phyloP scores from a whole-genome alignment of 2,329 filamentous ascomycete genomes.

The Aureobasidium namibiae region DNA sequence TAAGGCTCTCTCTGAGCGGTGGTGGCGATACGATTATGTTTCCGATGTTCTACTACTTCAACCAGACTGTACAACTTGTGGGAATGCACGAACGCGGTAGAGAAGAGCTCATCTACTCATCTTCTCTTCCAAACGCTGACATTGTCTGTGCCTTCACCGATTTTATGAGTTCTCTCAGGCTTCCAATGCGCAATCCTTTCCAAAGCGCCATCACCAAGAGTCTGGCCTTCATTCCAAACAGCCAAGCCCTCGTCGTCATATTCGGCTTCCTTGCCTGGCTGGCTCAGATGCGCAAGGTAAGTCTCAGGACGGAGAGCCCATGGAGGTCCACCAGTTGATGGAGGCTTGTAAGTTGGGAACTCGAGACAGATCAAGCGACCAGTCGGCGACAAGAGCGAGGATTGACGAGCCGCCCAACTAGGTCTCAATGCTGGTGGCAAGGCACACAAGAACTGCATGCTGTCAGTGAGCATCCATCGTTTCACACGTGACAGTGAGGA shows the following conservation, averaged over 20 bases:
- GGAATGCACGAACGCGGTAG: no score
- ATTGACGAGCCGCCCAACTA: conserved; percentile 49
- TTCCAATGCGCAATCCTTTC: conserved; percentile 45
- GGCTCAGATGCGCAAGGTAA: conserved; percentile 62
- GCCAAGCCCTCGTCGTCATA: conserved; percentile 51
- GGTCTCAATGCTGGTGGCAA: conserved; percentile 48
- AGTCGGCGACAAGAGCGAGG: conserved; percentile 42
- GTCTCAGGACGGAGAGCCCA: conserved; percentile 61
- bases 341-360: conserved; percentile 65
- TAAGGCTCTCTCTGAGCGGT: no score
- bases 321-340: conserved; percentile 60
- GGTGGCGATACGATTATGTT: no score
- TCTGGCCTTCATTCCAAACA: conserved; percentile 26
- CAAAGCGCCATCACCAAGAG: conserved; percentile 35
- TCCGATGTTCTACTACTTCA: neutral
- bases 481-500: neutral
- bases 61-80: neutral
- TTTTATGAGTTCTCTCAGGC: conserved; percentile 48
- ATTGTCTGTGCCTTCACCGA: conserved; percentile 44
- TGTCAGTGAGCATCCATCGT: neutral
- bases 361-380: conserved; percentile 60
- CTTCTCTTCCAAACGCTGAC: conserved; percentile 38
- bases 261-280: conserved; percentile 58
- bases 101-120: neutral
- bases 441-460: conserved; percentile 51